Conservation (phyloP, 768 basidiomycete species). For the Rossbeevera mucosa region DNA sequence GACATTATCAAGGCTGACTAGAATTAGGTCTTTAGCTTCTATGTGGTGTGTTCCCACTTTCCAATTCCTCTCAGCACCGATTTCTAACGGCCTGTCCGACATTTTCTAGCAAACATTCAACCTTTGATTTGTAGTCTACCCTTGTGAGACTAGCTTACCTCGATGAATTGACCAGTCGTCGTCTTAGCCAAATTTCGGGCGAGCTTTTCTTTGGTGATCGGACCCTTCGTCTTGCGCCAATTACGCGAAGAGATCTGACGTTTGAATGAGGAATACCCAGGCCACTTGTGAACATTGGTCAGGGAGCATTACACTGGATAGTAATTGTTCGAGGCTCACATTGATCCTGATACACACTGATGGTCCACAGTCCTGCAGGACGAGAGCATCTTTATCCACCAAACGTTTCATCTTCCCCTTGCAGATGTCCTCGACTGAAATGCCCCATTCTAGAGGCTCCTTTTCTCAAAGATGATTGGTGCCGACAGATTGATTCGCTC, state of each 20-base stretch:
- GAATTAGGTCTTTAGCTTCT: slow-evolving; percentile 59
- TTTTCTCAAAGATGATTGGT: slow-evolving; percentile 60
- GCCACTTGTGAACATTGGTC: slow-evolving; percentile 52
- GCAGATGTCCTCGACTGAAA: slow-evolving; percentile 64
- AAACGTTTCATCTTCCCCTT: slow-evolving; percentile 53
- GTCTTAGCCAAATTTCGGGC: slow-evolving; percentile 69
- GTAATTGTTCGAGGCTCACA: slow-evolving; percentile 35
- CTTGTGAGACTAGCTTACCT: slow-evolving; percentile 34
- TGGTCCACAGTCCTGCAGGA: slow-evolving; percentile 70
- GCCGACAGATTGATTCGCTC: slow-evolving; percentile 59
- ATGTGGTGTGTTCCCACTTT: slow-evolving; percentile 53
- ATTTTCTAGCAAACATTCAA: slow-evolving; percentile 38
- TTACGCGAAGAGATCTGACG: slow-evolving; percentile 63
- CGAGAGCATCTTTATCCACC: slow-evolving; percentile 52
- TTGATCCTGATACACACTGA: slow-evolving; percentile 77
- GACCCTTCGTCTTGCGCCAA: slow-evolving; percentile 79
- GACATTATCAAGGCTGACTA: slow-evolving; percentile 78
- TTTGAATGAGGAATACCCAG: slow-evolving; percentile 69
- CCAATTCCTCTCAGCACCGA: slow-evolving; percentile 59
- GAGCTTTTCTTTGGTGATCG: slow-evolving; percentile 69
- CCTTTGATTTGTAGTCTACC: slow-evolving; percentile 32
- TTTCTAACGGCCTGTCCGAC: slow-evolving; percentile 49
- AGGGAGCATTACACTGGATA: slow-evolving; percentile 38
- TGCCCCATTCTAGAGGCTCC: slow-evolving; percentile 53
- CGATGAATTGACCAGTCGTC: slow-evolving; percentile 60